Evolutionary conservation across 2,329 filamentous ascomycete species (phyloP).

Genomic region (Paecilomyces variotii): DNA sequence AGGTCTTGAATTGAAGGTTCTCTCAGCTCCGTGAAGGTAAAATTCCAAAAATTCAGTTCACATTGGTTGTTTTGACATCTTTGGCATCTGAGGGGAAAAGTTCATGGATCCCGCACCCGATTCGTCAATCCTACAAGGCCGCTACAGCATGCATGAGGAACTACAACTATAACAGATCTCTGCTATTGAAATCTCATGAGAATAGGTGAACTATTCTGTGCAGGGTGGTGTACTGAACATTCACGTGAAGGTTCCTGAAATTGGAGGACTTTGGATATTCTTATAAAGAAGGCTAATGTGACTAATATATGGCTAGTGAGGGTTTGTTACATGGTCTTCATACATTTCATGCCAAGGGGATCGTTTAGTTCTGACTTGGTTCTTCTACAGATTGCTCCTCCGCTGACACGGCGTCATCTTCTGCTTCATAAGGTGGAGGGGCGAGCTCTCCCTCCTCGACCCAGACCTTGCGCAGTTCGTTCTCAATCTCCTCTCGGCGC

Average conservation of each 20-base stretch:
- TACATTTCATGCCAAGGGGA: neutral
- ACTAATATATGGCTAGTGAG: neutral
- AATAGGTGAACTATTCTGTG: too few species aligned
- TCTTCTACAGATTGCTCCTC: constrained; percentile 1
- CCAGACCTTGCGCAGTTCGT: constrained; percentile 63
- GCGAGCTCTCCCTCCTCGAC: constrained; percentile 37
- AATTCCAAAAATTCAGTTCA: too few species aligned
- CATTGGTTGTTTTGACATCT: too few species aligned
- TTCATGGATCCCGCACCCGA: neutral
- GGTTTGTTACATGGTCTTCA: neutral
- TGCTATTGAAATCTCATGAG: too few species aligned
- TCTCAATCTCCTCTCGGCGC: constrained; percentile 71
- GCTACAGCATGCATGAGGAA: neutral
- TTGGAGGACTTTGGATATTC: neutral
- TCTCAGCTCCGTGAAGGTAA: neutral
- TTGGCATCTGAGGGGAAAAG: neutral
- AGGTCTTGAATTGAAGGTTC: neutral
- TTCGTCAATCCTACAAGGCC: neutral
- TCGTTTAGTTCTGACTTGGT: constrained; percentile 1
- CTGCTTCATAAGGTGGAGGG: constrained; percentile 28
- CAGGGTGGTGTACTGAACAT: too few species aligned
- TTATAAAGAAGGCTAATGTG: neutral
- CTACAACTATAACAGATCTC: too few species aligned
- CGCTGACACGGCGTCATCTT: constrained; percentile 7
- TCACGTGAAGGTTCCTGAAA: too few species aligned